phyloP scores from a whole-genome alignment of 768 basidiomycete species.

The Pseudohyphozyma bogoriensis region DNA sequence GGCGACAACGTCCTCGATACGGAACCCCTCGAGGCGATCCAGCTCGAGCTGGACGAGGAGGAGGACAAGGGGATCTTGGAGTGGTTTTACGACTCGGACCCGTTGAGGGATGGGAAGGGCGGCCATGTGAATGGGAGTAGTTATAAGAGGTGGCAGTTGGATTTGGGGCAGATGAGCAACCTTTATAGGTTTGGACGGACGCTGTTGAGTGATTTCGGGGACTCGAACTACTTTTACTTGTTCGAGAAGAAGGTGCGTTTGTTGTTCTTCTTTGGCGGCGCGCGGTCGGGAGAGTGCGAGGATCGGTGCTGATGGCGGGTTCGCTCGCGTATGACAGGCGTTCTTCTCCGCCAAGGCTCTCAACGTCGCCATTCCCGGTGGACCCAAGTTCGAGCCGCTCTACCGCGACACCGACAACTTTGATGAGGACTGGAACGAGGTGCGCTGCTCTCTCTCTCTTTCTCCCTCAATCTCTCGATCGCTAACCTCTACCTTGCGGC shows the following conservation, averaged over 20 bases:
- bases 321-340: constrained; percentile 46
- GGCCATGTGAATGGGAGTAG: constrained; percentile 78
- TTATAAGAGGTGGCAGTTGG: constrained; percentile 85
- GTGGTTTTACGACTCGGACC: constrained; percentile 98
- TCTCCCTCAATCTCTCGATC: neutral
- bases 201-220: constrained; percentile 82
- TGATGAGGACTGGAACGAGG: constrained; percentile 64
- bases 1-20: constrained; percentile 98
- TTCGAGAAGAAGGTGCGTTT: constrained; percentile 74
- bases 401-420: constrained; percentile 92
- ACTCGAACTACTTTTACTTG: constrained; percentile 79
- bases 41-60: constrained; percentile 82
- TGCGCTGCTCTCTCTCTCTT: neutral
- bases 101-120: constrained; percentile 75
- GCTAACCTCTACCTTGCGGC: constrained; percentile 48
- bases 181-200: constrained; percentile 91
- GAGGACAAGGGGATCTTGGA: constrained; percentile 87
- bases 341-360: constrained; percentile 98
- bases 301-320: neutral
- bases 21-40: constrained; percentile 94
- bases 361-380: constrained; percentile 94
- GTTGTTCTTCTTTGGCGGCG: neutral
- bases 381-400: constrained; percentile 95
- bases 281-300: no score
- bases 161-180: constrained; percentile 91